Conservation (phyloP, 805 yeast genomes). For the Ogataea glucozyma region DNA sequence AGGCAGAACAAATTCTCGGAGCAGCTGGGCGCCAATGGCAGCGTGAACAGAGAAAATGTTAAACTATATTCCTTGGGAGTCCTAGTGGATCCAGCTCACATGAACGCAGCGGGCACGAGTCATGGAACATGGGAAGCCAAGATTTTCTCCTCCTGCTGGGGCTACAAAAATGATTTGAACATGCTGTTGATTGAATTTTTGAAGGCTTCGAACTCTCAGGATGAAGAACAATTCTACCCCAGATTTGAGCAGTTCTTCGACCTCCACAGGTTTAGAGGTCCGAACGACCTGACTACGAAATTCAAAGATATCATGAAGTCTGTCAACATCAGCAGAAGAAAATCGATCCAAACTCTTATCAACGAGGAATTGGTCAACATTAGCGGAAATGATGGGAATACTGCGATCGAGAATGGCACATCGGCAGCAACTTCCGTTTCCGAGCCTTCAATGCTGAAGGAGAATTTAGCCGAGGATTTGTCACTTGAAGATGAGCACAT, state of each 20-base stretch:
- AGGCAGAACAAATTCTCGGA: slow-evolving; percentile 39
- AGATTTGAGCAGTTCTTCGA: slow-evolving; percentile 31
- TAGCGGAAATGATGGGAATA: slow-evolving; percentile 17
- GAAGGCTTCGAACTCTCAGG: slow-evolving; percentile 19
- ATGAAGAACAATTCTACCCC: slow-evolving; percentile 21
- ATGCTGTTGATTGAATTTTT: slow-evolving; percentile 33
- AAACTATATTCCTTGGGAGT: slow-evolving; percentile 68
- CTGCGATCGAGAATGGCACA: slow-evolving; percentile 15
- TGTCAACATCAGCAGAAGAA: slow-evolving; percentile 22
- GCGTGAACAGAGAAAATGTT: slow-evolving; percentile 44
- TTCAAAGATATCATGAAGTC: slow-evolving; percentile 27
- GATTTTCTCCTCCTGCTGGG: slow-evolving; percentile 45
- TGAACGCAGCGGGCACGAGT: slow-evolving; percentile 11
- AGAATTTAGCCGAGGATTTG: slow-evolving; percentile 11
- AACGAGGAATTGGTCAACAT: slow-evolving; percentile 18
- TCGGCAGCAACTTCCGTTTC: slow-evolving; percentile 22
- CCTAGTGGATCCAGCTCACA: slow-evolving; percentile 45
- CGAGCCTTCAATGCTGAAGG: slow-evolving; percentile 18
- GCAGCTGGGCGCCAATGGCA: slow-evolving; percentile 17
- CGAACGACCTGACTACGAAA: slow-evolving; percentile 28
- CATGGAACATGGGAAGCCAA: slow-evolving; percentile 41
- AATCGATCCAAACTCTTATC: slow-evolving; percentile 24
- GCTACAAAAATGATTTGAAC: slow-evolving; percentile 40
- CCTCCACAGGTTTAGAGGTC: slow-evolving; percentile 33
- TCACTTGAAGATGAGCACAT: slow-evolving; percentile 40